Evolutionary conservation across 805 yeast species (phyloP).

Genomic region (Nakazawaea sp.): DNA sequence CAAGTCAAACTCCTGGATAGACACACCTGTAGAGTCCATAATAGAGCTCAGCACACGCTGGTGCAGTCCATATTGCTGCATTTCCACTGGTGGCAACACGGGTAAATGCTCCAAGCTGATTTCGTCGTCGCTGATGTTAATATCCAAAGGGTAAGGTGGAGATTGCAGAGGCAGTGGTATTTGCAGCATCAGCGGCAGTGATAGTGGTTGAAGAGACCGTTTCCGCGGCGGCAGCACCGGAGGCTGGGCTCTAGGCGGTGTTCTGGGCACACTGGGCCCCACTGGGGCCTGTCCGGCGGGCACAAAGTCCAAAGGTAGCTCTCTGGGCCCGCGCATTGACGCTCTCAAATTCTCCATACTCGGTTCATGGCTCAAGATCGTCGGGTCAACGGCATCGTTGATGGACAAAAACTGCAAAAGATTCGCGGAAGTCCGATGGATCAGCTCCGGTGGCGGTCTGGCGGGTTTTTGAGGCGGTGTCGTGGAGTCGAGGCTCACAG

Average conservation of each 20-base stretch:
- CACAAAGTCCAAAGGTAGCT: background rate
- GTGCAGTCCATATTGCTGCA: slow-evolving; percentile 3
- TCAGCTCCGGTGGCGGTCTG: slow-evolving; percentile 9
- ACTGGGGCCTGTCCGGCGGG: background rate
- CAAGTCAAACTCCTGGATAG: slow-evolving; percentile 2
- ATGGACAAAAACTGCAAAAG: slow-evolving; percentile 7
- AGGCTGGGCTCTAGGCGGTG: too few species aligned
- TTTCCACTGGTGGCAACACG: slow-evolving; percentile 7
- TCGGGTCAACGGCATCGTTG: slow-evolving; percentile 1
- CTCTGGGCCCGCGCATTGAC: slow-evolving; percentile 7
- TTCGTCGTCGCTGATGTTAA: background rate
- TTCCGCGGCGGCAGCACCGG: background rate
- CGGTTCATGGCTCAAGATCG: background rate
- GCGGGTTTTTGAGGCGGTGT: slow-evolving; percentile 5
- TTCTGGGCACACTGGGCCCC: background rate
- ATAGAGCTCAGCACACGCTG: slow-evolving; percentile 10
- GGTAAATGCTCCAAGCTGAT: background rate
- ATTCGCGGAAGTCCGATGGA: slow-evolving; percentile 5
- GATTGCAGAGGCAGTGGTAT: background rate
- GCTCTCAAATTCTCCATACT: slow-evolving; percentile 1
- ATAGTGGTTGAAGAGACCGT: background rate
- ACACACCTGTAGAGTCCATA: slow-evolving; percentile 10
- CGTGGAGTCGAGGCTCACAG: background rate
- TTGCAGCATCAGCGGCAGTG: background rate
- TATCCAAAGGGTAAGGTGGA: slow-evolving; percentile 3